A percentile compares a stretch with the other conserved stretches of the same genome.
Conservation (phyloP, 768 basidiomycete genomes). For the Mycena crocata region DNA sequence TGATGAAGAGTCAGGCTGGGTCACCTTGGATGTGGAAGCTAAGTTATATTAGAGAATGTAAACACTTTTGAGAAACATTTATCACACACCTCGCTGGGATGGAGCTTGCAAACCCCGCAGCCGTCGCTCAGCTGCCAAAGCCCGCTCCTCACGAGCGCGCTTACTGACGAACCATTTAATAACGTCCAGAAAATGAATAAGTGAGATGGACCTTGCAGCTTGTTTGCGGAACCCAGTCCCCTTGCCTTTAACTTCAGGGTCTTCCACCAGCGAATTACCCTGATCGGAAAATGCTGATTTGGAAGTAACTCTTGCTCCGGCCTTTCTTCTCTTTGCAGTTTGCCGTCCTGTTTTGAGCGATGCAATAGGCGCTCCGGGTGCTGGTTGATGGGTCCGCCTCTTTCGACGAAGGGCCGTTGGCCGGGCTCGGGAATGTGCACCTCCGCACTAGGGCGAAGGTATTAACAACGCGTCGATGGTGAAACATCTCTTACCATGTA, state of each 20-base stretch:
- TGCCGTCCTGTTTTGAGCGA: conserved; percentile 71
- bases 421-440: conserved; percentile 74
- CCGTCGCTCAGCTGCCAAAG: conserved; percentile 77
- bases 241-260: conserved; percentile 50
- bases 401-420: conserved; percentile 62
- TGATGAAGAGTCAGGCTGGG: background rate
- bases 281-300: conserved; percentile 69
- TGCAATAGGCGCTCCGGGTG: conserved; percentile 55
- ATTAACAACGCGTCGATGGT: background rate
- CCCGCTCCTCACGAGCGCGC: conserved; percentile 82
- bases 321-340: conserved; percentile 75
- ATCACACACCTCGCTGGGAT: conserved; percentile 31
- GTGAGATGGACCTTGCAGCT: conserved; percentile 65
- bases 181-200: background rate
- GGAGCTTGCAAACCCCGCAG: conserved; percentile 57
- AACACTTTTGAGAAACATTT: too few species aligned
- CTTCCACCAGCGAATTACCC: conserved; percentile 65
- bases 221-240: conserved; percentile 80
- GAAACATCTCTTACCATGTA: conserved; percentile 65
- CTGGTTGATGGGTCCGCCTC: conserved; percentile 36
- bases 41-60: background rate
- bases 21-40: conserved; percentile 14
- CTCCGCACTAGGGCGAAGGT: conserved; percentile 71
- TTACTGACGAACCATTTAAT: conserved; percentile 61
- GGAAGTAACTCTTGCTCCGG: conserved; percentile 74